Percentiles rank a stretch among this genome's conserved stretches.
phyloP scores from a whole-genome alignment of 805 yeast species.

The Monosporozyma yasuniensis region DNA sequence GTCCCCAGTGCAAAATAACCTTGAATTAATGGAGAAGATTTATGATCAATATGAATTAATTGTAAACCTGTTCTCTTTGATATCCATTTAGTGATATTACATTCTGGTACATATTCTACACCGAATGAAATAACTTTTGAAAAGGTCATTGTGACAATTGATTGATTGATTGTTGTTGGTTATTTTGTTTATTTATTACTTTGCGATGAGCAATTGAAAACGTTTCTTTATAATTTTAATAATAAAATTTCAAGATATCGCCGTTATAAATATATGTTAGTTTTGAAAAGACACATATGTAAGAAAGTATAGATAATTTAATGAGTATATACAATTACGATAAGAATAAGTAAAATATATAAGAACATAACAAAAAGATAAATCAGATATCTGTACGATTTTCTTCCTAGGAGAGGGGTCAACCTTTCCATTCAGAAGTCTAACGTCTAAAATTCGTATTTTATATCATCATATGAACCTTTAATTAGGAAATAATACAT shows the following conservation, averaged over 20 bases:
- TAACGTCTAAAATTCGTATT: slow-evolving; percentile 30
- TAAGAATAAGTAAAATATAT: neutral
- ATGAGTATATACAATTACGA: too few relatives aligned
- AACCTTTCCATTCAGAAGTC: slow-evolving; percentile 27
- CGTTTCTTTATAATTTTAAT: too few relatives aligned
- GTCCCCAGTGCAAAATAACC: slow-evolving; percentile 97
- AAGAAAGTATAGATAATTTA: too few relatives aligned
- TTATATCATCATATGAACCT: slow-evolving; percentile 22
- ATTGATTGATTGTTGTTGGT: neutral
- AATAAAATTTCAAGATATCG: too few relatives aligned
- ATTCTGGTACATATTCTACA: slow-evolving; percentile 67
- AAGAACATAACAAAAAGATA: neutral
- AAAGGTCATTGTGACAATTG: neutral
- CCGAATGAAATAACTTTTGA: slow-evolving; percentile 41
- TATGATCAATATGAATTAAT: slow-evolving; percentile 57
- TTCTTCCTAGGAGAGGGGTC: slow-evolving; percentile 20
- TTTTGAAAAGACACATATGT: too few relatives aligned
- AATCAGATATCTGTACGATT: slow-evolving; percentile 24
- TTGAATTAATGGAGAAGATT: slow-evolving; percentile 77
- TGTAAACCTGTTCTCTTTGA: slow-evolving; percentile 78
- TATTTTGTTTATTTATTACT: neutral
- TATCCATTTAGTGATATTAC: slow-evolving; percentile 59
- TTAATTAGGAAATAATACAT: neutral
- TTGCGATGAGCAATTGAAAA: too few relatives aligned
- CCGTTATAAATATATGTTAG: too few relatives aligned